These are phyloP conservation scores for Cladosporium sp. DNA, from an alignment of 2,329 filamentous ascomycete species.

Conservation along the genomic window DNA sequence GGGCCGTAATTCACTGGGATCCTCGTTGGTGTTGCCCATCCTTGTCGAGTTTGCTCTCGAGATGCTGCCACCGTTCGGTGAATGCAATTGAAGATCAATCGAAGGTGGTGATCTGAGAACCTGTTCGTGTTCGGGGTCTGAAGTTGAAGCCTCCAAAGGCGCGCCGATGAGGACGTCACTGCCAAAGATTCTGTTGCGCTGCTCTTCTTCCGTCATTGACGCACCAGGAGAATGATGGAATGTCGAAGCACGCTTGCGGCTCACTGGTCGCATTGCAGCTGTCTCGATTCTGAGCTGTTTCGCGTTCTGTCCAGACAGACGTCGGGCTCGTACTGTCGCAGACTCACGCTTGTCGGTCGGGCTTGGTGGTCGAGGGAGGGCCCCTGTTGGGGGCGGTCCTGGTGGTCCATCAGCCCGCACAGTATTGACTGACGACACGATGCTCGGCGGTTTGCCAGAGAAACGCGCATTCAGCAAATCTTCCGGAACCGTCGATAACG, in stretches of 20 bases:
- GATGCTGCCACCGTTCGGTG: conserved; percentile 15
- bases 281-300: conserved; percentile 92
- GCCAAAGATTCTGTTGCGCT: conserved; percentile 16
- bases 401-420: conserved; percentile 16
- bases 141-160: conserved; percentile 19
- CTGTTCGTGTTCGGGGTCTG: conserved; percentile 25
- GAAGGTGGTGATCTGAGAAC: conserved; percentile 29
- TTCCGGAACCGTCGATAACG: conserved; percentile 70
- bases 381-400: conserved; percentile 28
- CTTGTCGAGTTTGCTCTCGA: conserved; percentile 18
- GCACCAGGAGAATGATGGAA: conserved; percentile 27
- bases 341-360: conserved; percentile 15
- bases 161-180: conserved; percentile 20
- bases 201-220: conserved; percentile 21
- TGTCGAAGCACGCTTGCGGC: conserved; percentile 29
- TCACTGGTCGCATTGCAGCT: conserved; percentile 32
- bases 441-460: conserved; percentile 30
- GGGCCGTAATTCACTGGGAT: conserved; percentile 21
- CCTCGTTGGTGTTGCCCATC: conserved; percentile 22
- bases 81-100: conserved; percentile 22
- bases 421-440: conserved; percentile 23
- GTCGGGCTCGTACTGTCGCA: conserved; percentile 55
- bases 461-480: conserved; percentile 40
- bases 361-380: conserved; percentile 22
- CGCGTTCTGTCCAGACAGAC: conserved; percentile 73